Percentiles rank a stretch among this genome's conserved stretches.
Conservation (phyloP, 73 alveolate genomes). For the Paramecium caudatum region DNA sequence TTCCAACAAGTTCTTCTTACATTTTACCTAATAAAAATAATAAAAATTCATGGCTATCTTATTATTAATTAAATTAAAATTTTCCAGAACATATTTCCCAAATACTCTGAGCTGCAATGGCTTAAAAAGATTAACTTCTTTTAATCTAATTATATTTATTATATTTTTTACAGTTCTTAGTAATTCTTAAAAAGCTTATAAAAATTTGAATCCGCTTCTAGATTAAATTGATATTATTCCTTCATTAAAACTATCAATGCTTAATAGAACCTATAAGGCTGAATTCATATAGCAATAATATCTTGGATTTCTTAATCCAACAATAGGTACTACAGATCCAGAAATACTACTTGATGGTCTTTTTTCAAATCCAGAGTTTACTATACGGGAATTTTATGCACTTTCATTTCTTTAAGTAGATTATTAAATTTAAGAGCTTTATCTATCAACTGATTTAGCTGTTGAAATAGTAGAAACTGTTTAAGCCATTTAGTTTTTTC, state of each 20-base stretch:
- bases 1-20: constrained; percentile 40
- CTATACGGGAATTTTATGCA: background rate
- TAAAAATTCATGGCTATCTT: constrained; percentile 59
- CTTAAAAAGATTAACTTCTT: background rate
- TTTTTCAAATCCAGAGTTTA: background rate
- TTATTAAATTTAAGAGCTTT: background rate
- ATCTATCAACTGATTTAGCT: constrained; percentile 18
- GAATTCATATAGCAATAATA: constrained; percentile 41
- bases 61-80: constrained; percentile 33
- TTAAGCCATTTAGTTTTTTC: background rate
- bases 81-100: constrained; percentile 49
- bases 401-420: background rate
- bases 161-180: constrained; percentile 17
- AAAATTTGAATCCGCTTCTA: background rate
- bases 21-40: constrained; percentile 19
- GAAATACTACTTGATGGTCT: constrained; percentile 24
- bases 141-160: background rate
- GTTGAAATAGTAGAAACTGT: background rate
- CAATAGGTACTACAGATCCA: background rate
- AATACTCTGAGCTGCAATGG: constrained; percentile 27
- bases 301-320: constrained; percentile 54
- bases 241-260: background rate
- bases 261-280: constrained; percentile 29
- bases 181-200: constrained; percentile 21
- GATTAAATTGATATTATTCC: background rate